Conservation (phyloP, 345 rosid species). For the Camelina neglecta region DNA sequence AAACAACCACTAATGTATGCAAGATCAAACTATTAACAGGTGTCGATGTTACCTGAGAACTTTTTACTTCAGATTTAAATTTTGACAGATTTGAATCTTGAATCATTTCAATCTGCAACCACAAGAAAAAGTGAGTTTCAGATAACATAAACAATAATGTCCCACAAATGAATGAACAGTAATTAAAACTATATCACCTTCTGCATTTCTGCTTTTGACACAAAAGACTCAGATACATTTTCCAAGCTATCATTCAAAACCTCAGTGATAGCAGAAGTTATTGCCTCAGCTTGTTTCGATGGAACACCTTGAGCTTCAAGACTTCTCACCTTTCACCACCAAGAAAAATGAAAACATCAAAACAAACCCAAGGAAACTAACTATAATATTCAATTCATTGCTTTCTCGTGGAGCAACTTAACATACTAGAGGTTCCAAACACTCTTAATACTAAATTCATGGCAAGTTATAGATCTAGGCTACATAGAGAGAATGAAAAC, state of each 20-base stretch:
- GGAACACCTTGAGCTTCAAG: conserved; percentile 92
- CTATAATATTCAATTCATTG: conserved; percentile 7
- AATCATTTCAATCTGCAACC: conserved; percentile 68
- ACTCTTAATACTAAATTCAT: background rate
- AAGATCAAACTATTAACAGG: background rate
- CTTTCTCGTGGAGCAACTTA: background rate
- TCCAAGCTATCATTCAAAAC: conserved; percentile 93
- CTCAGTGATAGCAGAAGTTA: conserved; percentile 82
- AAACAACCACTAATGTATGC: background rate
- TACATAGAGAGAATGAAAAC: conserved; percentile 8
- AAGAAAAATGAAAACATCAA: background rate
- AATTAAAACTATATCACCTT: conserved; percentile 50
- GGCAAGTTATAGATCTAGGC: conserved; percentile 6
- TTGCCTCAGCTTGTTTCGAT: conserved; percentile 91
- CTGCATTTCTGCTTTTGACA: conserved; percentile 87
- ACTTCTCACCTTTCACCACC: conserved; percentile 67
- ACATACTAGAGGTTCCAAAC: background rate
- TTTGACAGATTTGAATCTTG: conserved; percentile 84
- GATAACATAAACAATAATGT: no score
- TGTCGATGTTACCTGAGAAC: conserved; percentile 68
- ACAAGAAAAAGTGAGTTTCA: background rate
- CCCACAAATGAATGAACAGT: background rate
- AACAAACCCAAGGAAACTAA: background rate
- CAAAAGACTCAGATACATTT: conserved; percentile 79
- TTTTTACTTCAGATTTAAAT: conserved; percentile 83